phyloP scores from a whole-genome alignment of 148 eudicot genomes.

The Fallopia convolvulus region DNA sequence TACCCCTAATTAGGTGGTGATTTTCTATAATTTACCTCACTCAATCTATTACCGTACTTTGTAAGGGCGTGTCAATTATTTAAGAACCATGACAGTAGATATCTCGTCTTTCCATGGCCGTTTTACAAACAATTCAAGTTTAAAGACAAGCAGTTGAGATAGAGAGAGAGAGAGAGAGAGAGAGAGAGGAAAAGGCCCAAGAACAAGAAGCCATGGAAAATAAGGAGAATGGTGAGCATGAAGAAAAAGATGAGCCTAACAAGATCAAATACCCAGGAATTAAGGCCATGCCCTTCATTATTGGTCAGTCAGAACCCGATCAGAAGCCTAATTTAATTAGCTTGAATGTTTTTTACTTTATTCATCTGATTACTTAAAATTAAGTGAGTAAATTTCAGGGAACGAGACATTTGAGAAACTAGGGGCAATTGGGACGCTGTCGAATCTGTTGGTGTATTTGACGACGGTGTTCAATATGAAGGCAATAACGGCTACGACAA shows the following conservation, averaged over 20 bases:
- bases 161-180: too few relatives aligned
- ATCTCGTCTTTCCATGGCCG: background rate
- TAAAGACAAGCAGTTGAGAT: background rate
- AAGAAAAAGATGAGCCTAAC: conserved; percentile 20
- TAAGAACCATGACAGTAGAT: background rate
- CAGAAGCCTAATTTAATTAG: background rate
- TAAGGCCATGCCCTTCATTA: conserved; percentile 65
- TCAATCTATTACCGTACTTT: background rate
- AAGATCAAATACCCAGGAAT: conserved; percentile 42
- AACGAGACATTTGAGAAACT: conserved; percentile 94
- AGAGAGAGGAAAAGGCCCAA: background rate
- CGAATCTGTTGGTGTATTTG: conserved; percentile 59
- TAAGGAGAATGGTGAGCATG: background rate
- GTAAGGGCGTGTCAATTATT: background rate
- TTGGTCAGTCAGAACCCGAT: conserved; percentile 25
- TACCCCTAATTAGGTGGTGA: background rate
- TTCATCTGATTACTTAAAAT: background rate
- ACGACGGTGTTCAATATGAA: conserved; percentile 67
- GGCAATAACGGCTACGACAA: conserved; percentile 48
- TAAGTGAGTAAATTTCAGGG: conserved; percentile 27
- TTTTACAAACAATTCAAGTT: background rate
- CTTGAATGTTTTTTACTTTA: background rate
- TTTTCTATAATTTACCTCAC: background rate
- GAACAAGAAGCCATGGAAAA: background rate
- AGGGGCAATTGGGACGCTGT: conserved; percentile 58